A percentile compares a stretch with the other conserved stretches of the same genome.
Evolutionary conservation across 306 rosid genomes (phyloP).

Genomic region (Vachellia collinsii): DNA sequence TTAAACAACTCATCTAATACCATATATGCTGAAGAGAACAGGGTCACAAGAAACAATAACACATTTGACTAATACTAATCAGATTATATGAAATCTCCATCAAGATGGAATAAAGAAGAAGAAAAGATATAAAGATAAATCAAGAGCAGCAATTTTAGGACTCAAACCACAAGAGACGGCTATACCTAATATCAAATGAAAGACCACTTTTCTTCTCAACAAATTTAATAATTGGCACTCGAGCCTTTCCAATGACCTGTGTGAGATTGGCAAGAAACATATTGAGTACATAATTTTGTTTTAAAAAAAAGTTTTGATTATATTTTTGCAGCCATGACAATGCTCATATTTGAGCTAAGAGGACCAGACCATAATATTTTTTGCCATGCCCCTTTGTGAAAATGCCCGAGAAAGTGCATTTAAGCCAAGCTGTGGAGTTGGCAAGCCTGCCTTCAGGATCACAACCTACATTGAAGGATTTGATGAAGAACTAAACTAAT

Average conservation of each 20-base stretch:
- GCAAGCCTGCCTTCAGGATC: conserved; percentile 76
- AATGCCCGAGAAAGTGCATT: conserved; percentile 90
- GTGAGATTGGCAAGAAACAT: conserved; percentile 34
- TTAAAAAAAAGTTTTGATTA: not conserved
- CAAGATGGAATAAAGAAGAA: not conserved
- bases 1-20: conserved; percentile 25
- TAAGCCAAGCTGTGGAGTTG: conserved; percentile 80
- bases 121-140: not conserved
- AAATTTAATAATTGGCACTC: conserved; percentile 93
- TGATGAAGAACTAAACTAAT: not conserved
- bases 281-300: conserved; percentile 5
- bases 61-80: not conserved
- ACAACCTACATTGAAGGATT: conserved; percentile 66
- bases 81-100: not conserved
- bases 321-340: conserved; percentile 6
- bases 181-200: conserved; percentile 89
- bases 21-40: not conserved
- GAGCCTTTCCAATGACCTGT: conserved; percentile 96
- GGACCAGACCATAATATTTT: conserved; percentile 70
- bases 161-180: conserved; percentile 22
- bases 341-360: conserved; percentile 21
- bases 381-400: conserved; percentile 84
- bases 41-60: not conserved
- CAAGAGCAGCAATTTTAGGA: not conserved
- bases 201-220: conserved; percentile 77